Conservation (phyloP, 495 filamentous ascomycete genomes). For the Neurospora sp. region DNA sequence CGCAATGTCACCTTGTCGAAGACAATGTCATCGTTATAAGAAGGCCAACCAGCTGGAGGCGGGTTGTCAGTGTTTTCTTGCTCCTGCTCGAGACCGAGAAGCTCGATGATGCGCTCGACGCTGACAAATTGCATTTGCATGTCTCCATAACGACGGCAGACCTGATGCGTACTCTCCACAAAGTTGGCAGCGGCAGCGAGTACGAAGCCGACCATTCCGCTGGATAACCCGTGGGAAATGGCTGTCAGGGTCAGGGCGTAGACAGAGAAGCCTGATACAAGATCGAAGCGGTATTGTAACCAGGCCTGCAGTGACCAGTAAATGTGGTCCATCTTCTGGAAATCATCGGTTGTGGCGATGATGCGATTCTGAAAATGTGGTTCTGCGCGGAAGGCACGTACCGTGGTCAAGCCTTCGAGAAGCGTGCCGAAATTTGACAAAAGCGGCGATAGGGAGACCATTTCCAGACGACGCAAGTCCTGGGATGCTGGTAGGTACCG, state of each 20-base stretch:
- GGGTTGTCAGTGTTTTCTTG: slow-evolving; percentile 51
- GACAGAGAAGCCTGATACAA: slow-evolving; percentile 57
- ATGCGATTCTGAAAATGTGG: slow-evolving; percentile 64
- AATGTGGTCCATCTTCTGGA: slow-evolving; percentile 89
- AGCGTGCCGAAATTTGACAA: slow-evolving; percentile 80
- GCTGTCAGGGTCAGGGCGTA: slow-evolving; percentile 62
- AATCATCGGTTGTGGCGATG: slow-evolving; percentile 65
- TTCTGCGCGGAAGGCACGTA: slow-evolving; percentile 66
- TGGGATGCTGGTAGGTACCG: slow-evolving; percentile 75
- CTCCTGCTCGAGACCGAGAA: slow-evolving; percentile 66
- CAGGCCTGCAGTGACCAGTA: slow-evolving; percentile 80
- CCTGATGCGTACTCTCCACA: slow-evolving; percentile 56
- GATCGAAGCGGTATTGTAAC: slow-evolving; percentile 69
- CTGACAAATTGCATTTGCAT: slow-evolving; percentile 87
- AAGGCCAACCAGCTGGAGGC: slow-evolving; percentile 61
- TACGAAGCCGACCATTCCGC: slow-evolving; percentile 70
- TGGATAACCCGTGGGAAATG: slow-evolving; percentile 54
- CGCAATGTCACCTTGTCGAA: slow-evolving; percentile 68
- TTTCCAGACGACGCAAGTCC: slow-evolving; percentile 69
- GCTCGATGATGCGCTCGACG: slow-evolving; percentile 71
- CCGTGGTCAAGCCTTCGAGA: slow-evolving; percentile 67
- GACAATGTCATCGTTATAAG: slow-evolving; percentile 53
- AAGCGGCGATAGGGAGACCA: slow-evolving; percentile 71
- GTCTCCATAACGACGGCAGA: slow-evolving; percentile 68
- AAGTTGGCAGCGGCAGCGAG: slow-evolving; percentile 51